Evolutionary conservation across 1,284 basidiomycete genomes (phyloP).

Genomic region (Leccinum subrobustum): DNA sequence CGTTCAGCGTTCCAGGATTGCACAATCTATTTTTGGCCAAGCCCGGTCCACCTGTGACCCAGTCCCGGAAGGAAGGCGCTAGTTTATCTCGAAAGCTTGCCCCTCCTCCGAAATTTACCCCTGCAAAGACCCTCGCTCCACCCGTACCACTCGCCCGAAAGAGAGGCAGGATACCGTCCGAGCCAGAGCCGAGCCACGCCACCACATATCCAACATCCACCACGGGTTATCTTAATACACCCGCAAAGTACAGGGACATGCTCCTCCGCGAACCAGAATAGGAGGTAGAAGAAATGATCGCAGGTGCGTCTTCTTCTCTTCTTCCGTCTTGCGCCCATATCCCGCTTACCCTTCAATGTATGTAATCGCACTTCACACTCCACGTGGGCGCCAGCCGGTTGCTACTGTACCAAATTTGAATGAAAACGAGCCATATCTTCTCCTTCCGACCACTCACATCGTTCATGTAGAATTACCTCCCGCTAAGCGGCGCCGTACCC

Average conservation of each 20-base stretch:
- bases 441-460: slow-evolving; percentile 1
- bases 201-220: slow-evolving; percentile 51
- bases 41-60: slow-evolving; percentile 5
- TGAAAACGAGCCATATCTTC: slow-evolving; percentile 17
- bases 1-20: slow-evolving; percentile 56
- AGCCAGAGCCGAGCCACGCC: slow-evolving; percentile 52
- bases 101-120: slow-evolving; percentile 28
- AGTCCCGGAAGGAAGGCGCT: slow-evolving; percentile 28
- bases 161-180: slow-evolving; percentile 67
- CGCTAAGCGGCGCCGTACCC: slow-evolving; percentile 59
- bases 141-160: slow-evolving; percentile 49
- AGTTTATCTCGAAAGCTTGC: slow-evolving; percentile 15
- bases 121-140: slow-evolving; percentile 23
- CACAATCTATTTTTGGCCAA: slow-evolving; percentile 57
- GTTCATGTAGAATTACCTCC: slow-evolving; percentile 53
- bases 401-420: slow-evolving; percentile 3
- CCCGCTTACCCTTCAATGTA: slow-evolving; percentile 9
- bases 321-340: background rate
- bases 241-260: slow-evolving; percentile 59
- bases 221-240: slow-evolving; percentile 63
- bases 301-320: slow-evolving; percentile 41
- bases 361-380: slow-evolving; percentile 26
- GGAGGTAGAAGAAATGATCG: slow-evolving; percentile 45
- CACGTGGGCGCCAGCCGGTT: slow-evolving; percentile 23
- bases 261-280: slow-evolving; percentile 34